Evolutionary conservation across 1,139 yeast genomes (phyloP), one percentile per base, ranked within the genome.

Genomic region (Geotrichum citri-aurantii): DNA sequence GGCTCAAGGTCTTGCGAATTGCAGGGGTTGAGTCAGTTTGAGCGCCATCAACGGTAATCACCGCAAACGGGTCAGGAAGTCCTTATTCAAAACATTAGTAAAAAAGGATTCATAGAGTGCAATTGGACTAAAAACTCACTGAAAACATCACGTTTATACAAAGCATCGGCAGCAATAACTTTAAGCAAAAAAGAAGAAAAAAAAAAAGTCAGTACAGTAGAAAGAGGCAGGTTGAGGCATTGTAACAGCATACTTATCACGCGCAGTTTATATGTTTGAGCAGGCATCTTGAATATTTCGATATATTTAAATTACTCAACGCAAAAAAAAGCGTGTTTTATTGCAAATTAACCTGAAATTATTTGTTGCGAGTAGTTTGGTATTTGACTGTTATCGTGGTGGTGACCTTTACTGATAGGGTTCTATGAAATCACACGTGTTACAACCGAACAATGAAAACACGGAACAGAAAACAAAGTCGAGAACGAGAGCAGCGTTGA

Each of bases 41-140:
- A 19, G 90, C 86, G 4, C 99, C 99, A 72, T 93, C 99, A 19
- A 95, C 95, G 6, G 98, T 93, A 65, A 93, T 79, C 48, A 95
- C 99, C 0, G 98, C 97, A 77, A 93, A 93, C 7, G 99, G 99
- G 73, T 93, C 99, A 1, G 99, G 99, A 65, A 75, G 71, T 33
- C 76, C 70, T 55, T 21, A n/a, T 64, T 50, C 8, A 31, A 21
- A 11, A 17, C 21, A 54, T 40, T 48, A 49, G 55, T 27, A 40
- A 47, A 21, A 31, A 26, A 26, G 29, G 44, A 23, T 5, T 31
- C 11, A 27, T 21, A 21, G 1, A 12, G 17, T 21, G 33, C 44
- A 40, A 31, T 17, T 37, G 21, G 37, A 17, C 42, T 17, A 17
- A 23, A 27, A 17, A 67, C 71, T 86, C 88, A 66, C 96, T 85